Evolutionary conservation across 495 filamentous ascomycete genomes (phyloP), one percentile per base, ranked within the genome.

Genomic region (Penicillium riverlandense): DNA sequence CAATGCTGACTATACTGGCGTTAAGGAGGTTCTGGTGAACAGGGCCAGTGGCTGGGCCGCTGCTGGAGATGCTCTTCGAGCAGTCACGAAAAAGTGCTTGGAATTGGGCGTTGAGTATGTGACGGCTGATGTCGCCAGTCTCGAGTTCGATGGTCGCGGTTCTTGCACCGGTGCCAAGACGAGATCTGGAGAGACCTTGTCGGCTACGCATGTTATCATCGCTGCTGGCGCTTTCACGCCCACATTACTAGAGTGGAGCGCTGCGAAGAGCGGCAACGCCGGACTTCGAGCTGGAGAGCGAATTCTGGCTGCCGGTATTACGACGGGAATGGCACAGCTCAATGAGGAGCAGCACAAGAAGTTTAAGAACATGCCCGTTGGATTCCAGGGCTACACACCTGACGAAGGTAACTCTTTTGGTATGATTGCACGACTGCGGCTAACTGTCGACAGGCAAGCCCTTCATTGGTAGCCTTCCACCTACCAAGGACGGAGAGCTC

Each of bases 181-280:
- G 0, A 49, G 42, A 29, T 58, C 58, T 29, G 79, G 76, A 6
- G 44, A 59, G 35, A 44, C 37, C 0, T 40, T 77, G 7, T 50
- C 40, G 1, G 79, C 78, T 0, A 62, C 70, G 1, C 57, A 70
- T 35, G 59, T 70, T 16, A 58, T 85, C 6, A 61, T 85, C 14
- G 74, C 63, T 34, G 79, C 79, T 1, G 79, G 80, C 0, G 77
- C 80, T 22, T 74, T 67, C 48, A 85, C 81, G 2, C 64, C 79
- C 8, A 78, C 74, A 37, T 55, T 85, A 29, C 55, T 85, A n/a
- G 77, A 75, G 15, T 61, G 67, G 39, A 70, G 70, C 41, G 72
- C 76, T n/a, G 67, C 69, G 11, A 55, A 48, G 43, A 64, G 58
- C 31, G 59, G 61, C 7, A 62, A 66, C 37, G 38, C 58, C 9